Base-by-base conservation (phyloP, 2,329 filamentous ascomycete genomes). In the Aspergillus cejpii region DNA sequence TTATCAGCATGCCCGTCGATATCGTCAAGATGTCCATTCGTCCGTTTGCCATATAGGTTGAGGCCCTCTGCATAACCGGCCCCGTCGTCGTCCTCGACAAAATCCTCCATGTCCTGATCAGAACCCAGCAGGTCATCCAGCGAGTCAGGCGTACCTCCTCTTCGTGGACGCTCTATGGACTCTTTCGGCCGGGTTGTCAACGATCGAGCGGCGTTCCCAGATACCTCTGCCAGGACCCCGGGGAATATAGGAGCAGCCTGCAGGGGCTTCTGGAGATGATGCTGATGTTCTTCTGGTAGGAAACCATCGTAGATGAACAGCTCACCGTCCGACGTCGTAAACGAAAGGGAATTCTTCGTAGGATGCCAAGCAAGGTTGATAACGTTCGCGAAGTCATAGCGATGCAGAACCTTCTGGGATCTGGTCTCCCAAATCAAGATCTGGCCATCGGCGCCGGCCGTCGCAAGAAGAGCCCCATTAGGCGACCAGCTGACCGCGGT, bases 11-110 rank as follows among this genome's bases (percentile, higher is more conserved):
- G 63, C 19, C 68, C 72, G 47, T 72, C 68, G 10, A 66, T 52
- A 4, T 69, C 67, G 40, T 70, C 71, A 2, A 75, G 55, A 57
- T 77, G 69, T 24, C 63, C 72, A 51, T 74, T 76, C 15, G 74
- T 69, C 38, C 83, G 76, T 60, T 87, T 87, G 4, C 82, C 80
- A 48, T 74, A 80, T 56, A 67, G 67, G 50, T 83, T 85, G 14
- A 82, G 71, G 6, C 74, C 80, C 31, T 83, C 70, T 1, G 82
- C 78, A 66, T 97, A 97, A 33, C 91, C 92, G 26, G 89, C 91
- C 8, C 90, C 90, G 61, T 98, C 92, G 52, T 98, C 92, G 58
- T 98, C 92, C 4, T 89, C 82, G 1, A 98, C 87, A 63, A 97
- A 98, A 51, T 88, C 87, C 33, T 88, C 85, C 52, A 79, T 79